Conservation (phyloP, 495 filamentous ascomycete species). For the Penicillium steckii region DNA sequence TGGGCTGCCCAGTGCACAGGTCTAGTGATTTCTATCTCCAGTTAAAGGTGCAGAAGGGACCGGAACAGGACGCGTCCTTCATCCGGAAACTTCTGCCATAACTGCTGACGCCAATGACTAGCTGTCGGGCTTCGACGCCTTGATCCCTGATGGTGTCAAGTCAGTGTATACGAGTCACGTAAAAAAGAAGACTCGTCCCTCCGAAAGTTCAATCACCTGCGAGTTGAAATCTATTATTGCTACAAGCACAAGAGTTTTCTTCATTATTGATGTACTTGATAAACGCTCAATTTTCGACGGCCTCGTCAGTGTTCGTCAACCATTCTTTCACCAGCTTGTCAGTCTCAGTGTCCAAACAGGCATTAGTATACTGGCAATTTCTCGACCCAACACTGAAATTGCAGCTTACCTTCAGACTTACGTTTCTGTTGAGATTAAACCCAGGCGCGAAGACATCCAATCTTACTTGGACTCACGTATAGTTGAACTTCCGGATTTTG, state of each 20-base stretch:
- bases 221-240: neutral
- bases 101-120: neutral
- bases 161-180: neutral
- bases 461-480: conserved; percentile 1
- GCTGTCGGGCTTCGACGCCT: neutral
- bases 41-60: neutral
- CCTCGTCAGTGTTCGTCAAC: neutral
- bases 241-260: conserved; percentile 8
- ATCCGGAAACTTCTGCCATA: neutral
- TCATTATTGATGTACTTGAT: conserved; percentile 25
- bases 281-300: conserved; percentile 18
- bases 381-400: neutral
- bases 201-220: neutral
- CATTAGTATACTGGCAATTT: neutral
- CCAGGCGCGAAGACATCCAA: conserved; percentile 5
- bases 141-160: neutral
- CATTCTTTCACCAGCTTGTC: neutral
- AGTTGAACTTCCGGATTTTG: conserved; percentile 1
- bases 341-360: neutral
- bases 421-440: neutral
- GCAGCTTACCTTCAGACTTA: neutral
- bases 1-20: too few species aligned
- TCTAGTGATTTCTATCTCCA: neutral
- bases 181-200: neutral
- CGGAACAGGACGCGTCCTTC: neutral